Conservation (phyloP, 1,284 basidiomycete species). For the Mycosarcoma mackinlayi region DNA sequence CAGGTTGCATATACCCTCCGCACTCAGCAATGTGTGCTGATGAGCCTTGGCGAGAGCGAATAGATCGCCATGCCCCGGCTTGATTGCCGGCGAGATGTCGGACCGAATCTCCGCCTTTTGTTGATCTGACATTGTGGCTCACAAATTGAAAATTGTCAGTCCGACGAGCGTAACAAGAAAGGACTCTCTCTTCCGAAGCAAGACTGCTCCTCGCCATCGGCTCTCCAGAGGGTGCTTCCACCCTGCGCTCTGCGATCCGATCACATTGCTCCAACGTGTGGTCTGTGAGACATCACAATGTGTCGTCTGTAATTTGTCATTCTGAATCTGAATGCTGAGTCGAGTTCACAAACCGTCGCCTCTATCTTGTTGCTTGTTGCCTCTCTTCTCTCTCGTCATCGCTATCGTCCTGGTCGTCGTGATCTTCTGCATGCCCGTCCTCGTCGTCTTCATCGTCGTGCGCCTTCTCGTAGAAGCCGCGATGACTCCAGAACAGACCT, state of each 20-base stretch:
- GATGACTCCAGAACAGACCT: conserved; percentile 48
- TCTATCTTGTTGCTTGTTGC: conserved; percentile 3
- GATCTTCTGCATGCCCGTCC: conserved; percentile 9
- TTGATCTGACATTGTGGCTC: too few species aligned
- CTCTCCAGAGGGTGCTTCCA: too few species aligned
- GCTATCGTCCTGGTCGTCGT: not conserved
- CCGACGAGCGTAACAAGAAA: not conserved
- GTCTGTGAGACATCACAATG: too few species aligned
- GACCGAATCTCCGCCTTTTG: conserved; percentile 2
- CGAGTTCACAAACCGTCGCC: not conserved
- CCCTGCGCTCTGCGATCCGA: too few species aligned
- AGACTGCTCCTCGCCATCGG: too few species aligned
- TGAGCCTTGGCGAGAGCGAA: too few species aligned
- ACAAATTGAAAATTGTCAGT: not conserved
- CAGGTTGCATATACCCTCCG: too few species aligned
- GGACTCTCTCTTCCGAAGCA: too few species aligned
- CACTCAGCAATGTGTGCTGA: too few species aligned
- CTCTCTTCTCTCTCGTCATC: conserved; percentile 11
- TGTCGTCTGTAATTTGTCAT: too few species aligned
- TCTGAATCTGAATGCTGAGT: not conserved
- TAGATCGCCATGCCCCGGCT: not conserved
- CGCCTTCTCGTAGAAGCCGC: conserved; percentile 46
- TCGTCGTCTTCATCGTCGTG: conserved; percentile 33
- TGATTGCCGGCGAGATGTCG: conserved; percentile 1
- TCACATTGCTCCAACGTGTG: too few species aligned